Percentiles rank a stretch among this genome's conserved stretches.
Conservation (phyloP, 257 asterid genomes). For the Gardenia jasminoides region DNA sequence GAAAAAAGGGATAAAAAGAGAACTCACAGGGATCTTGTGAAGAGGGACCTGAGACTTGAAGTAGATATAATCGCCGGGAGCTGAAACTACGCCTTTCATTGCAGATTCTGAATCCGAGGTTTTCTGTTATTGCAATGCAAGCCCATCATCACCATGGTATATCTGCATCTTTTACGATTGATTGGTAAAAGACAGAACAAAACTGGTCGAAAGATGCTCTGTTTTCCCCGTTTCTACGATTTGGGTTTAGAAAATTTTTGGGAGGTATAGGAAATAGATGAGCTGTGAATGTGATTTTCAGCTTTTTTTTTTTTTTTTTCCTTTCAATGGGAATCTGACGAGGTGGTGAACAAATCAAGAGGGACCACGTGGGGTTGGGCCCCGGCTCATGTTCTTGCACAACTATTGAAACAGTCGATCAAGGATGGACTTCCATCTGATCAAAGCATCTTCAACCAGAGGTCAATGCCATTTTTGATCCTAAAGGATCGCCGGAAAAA, state of each 20-base stretch:
- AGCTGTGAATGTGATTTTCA: background rate
- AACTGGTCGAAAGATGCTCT: background rate
- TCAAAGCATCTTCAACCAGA: background rate
- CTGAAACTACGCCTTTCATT: slow-evolving; percentile 88
- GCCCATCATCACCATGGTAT: background rate
- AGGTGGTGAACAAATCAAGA: slow-evolving; percentile 2
- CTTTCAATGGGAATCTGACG: slow-evolving; percentile 2
- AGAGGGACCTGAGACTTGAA: slow-evolving; percentile 99
- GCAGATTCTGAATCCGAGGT: slow-evolving; percentile 29
- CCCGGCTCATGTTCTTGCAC: background rate
- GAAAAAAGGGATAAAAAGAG: slow-evolving; percentile 4
- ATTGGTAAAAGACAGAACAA: background rate
- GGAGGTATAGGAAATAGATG: background rate
- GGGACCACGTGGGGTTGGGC: slow-evolving; percentile 14
- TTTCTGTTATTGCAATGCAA: slow-evolving; percentile 10
- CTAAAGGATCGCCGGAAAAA: too few species aligned
- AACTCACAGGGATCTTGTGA: slow-evolving; percentile 94
- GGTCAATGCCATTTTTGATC: background rate
- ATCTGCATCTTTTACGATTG: slow-evolving; percentile 10
- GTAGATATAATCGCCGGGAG: slow-evolving; percentile 95
- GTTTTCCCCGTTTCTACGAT: background rate
- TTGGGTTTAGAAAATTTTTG: background rate
- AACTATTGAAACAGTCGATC: background rate
- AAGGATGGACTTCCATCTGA: background rate
- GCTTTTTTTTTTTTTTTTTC: background rate